Evolutionary conservation across 306 rosid genomes (phyloP).

Genomic region (Amphicarpaea edgeworthii): DNA sequence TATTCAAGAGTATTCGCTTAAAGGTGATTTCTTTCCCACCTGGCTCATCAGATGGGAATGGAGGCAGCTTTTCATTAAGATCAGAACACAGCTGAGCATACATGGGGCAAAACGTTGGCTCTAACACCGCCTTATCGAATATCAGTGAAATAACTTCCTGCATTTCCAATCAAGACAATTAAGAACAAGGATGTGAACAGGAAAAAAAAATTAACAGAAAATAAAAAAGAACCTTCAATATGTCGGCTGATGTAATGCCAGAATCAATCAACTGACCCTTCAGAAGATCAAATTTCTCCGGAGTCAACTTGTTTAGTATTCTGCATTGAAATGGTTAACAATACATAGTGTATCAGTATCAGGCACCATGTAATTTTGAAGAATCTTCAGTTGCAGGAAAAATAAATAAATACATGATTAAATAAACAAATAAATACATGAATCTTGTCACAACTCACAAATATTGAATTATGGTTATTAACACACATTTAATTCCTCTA

Average conservation of each 20-base stretch:
- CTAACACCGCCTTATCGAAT: conserved; percentile 97
- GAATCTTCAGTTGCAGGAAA: no score
- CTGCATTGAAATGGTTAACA: conserved; percentile 56
- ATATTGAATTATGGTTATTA: no score
- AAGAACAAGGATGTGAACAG: conserved; percentile 29
- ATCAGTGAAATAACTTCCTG: conserved; percentile 92
- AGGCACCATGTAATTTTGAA: conserved; percentile 20
- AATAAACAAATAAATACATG: no score
- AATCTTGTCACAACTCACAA: no score
- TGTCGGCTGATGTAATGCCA: conserved; percentile 96
- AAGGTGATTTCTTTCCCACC: conserved; percentile 89
- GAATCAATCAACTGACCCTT: conserved; percentile 94
- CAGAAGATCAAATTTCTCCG: conserved; percentile 96
- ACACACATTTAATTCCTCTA: no score
- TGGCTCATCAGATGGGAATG: conserved; percentile 90
- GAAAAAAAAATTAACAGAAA: neutral
- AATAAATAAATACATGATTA: no score
- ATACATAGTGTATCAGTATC: conserved; percentile 17
- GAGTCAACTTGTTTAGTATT: conserved; percentile 94
- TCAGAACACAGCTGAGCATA: conserved; percentile 88
- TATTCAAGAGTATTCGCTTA: conserved; percentile 85
- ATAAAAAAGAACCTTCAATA: conserved; percentile 67
- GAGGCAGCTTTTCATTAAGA: conserved; percentile 86
- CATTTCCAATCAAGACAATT: conserved; percentile 49
- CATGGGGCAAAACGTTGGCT: conserved; percentile 99